A percentile compares a stretch with the other conserved stretches of the same genome.
phyloP scores from a whole-genome alignment of 1,284 basidiomycete genomes.

The Trametes sp. region DNA sequence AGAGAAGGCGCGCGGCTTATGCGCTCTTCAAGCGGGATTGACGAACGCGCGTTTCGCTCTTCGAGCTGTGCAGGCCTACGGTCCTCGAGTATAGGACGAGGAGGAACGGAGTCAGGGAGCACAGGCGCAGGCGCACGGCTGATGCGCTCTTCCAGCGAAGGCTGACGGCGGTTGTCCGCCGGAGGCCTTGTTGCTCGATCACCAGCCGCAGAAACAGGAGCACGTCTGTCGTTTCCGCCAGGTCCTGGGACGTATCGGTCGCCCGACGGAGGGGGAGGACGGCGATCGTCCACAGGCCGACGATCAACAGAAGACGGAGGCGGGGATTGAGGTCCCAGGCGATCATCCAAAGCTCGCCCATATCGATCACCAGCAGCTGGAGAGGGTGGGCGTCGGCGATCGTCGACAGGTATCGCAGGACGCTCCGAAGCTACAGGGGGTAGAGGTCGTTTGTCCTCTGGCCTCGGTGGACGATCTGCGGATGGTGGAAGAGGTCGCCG shows the following conservation, averaged over 20 bases:
- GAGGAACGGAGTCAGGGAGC: conserved; percentile 22
- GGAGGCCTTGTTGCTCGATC: conserved; percentile 26
- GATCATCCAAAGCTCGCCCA: conserved; percentile 24
- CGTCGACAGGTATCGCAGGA: conserved; percentile 12
- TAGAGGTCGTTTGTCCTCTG: conserved; percentile 25
- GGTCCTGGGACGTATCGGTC: conserved; percentile 13
- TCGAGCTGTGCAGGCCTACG: conserved; percentile 32
- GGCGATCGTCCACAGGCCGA: conserved; percentile 21
- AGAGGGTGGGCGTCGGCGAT: conserved; percentile 23
- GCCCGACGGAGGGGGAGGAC: conserved; percentile 14
- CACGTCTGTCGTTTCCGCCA: conserved; percentile 22
- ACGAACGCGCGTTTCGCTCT: conserved; percentile 28
- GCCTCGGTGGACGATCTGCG: conserved; percentile 13
- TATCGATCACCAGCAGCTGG: conserved; percentile 22
- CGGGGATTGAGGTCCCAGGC: conserved; percentile 15
- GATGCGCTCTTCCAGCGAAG: conserved; percentile 30
- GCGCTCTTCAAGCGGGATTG: conserved; percentile 40
- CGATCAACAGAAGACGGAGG: conserved; percentile 12
- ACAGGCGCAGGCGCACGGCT: conserved; percentile 24
- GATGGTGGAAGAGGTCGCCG: conserved; percentile 19
- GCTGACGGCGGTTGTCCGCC: conserved; percentile 28
- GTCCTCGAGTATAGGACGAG: conserved; percentile 32
- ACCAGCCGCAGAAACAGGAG: conserved; percentile 9
- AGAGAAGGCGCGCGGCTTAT: conserved; percentile 38
- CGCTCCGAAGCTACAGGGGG: conserved; percentile 9